Evolutionary conservation across 2,329 filamentous ascomycete species (phyloP), one percentile per base, ranked within the genome.

Genomic region (Monosporascus sp.): DNA sequence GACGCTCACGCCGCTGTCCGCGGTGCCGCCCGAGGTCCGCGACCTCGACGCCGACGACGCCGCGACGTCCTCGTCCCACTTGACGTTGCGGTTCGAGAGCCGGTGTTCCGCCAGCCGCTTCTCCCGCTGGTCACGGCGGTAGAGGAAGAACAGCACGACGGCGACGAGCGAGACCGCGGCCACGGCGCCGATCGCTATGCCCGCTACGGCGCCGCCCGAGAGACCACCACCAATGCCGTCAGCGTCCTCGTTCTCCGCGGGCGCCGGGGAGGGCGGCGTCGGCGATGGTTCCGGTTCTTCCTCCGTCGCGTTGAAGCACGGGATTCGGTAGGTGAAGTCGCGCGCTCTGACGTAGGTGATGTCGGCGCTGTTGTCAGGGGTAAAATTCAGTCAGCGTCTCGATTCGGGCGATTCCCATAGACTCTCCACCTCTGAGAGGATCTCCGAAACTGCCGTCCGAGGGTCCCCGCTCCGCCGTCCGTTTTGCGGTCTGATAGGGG

Each of bases 251-350:
- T 15, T 31, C 14, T 18, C 43, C 14, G 22, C 24, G 11, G 43
- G 43, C 22, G 14, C 24, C 20, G 43, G 25, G 20, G 43, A 31
- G 20, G 43, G 31, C 22, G 43, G 11, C n/a, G 43, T n/a, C 14
- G 43, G 43, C 43, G 43, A 25, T 7, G 43, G 20, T 46, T 46
- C 43, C 14, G 43, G 43, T 11, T 46, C 38, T 18, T 41, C 38
- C 38, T 61, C 56, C n/a, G 73, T 75, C 50, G 68, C 65, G 61
- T 77, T 76, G 70, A 77, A 77, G 67, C 75, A 77, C 20, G 68
- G 70, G 20, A 73, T 65, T 14, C 51, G 37, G 18, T 57, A 62
- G 18, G 61, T 61, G 56, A 76, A 74, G 49, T 66, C 57, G 7
- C 65, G 54, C 4, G 68, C 57, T 15, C 64, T 63, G 46, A 78